Conservation (phyloP, 176 grass and related monocot genomes). For the Zizania latifolia region DNA sequence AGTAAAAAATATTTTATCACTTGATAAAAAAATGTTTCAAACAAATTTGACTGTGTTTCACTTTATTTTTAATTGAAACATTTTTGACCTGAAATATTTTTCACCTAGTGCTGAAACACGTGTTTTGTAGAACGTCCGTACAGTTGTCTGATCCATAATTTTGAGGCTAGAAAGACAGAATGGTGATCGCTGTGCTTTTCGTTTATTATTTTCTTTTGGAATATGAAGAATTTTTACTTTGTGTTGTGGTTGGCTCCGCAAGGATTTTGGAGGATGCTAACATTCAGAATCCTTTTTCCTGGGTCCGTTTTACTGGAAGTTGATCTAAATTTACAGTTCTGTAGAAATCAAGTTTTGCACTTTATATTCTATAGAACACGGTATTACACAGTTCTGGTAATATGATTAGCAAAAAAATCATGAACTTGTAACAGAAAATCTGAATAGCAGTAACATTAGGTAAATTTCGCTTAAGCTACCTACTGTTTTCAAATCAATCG, state of each 20-base stretch:
- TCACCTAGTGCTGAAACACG: too few species aligned
- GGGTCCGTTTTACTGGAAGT: not conserved
- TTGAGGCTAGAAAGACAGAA: too few species aligned
- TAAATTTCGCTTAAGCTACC: too few species aligned
- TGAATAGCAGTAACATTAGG: too few species aligned
- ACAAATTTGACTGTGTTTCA: too few species aligned
- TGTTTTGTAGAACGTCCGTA: too few species aligned
- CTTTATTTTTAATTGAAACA: too few species aligned
- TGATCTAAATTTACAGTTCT: not conserved
- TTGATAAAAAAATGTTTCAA: too few species aligned
- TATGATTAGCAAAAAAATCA: not conserved
- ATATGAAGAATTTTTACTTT: conserved; percentile 4
- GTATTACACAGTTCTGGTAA: not conserved
- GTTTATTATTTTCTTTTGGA: not conserved
- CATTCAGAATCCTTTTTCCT: conserved; percentile 20
- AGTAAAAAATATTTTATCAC: too few species aligned
- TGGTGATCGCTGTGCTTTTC: not conserved
- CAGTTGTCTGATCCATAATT: too few species aligned
- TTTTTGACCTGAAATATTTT: too few species aligned
- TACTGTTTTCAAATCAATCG: too few species aligned
- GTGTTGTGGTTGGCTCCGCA: conserved; percentile 14
- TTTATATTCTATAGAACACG: not conserved
- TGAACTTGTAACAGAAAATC: not conserved
- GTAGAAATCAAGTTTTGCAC: not conserved
- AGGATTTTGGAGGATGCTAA: conserved; percentile 21